phyloP scores from a whole-genome alignment of 805 yeast species.

The Cyberlindnera saturnus region DNA sequence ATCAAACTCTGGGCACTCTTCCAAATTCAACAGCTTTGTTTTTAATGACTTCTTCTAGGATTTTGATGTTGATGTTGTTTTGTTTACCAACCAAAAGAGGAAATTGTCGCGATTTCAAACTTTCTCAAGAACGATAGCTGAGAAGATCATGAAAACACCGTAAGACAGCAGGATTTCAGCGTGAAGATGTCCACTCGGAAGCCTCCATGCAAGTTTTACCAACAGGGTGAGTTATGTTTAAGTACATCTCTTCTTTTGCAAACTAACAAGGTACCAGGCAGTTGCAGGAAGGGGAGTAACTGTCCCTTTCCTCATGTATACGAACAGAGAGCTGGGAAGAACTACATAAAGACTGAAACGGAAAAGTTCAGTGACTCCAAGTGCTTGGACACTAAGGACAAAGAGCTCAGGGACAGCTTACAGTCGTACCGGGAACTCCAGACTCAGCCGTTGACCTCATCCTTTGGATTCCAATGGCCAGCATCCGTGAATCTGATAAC shows the following conservation, averaged over 20 bases:
- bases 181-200: constrained; percentile 9
- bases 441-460: constrained; percentile 28
- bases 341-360: constrained; percentile 1
- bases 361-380: constrained; percentile 3
- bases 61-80: not conserved
- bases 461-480: constrained; percentile 44
- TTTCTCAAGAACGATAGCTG: not conserved
- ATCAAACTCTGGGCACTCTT: no score
- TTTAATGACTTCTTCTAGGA: not conserved
- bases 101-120: not conserved
- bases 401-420: constrained; percentile 25
- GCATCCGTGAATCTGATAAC: constrained; percentile 42
- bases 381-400: constrained; percentile 18
- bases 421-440: constrained; percentile 18
- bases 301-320: constrained; percentile 40
- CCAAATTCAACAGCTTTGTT: not conserved
- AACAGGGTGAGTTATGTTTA: constrained; percentile 25
- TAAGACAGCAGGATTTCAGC: constrained; percentile 14
- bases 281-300: constrained; percentile 36
- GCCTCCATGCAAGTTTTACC: constrained; percentile 38
- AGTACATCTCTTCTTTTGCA: not conserved
- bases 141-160: not conserved
- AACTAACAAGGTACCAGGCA: constrained; percentile 9
- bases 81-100: not conserved
- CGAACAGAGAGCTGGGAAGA: constrained; percentile 4